A percentile compares a stretch with the other conserved stretches of the same genome.
phyloP scores from a whole-genome alignment of 2,329 filamentous ascomycete genomes.

The Beauveria asiatica region DNA sequence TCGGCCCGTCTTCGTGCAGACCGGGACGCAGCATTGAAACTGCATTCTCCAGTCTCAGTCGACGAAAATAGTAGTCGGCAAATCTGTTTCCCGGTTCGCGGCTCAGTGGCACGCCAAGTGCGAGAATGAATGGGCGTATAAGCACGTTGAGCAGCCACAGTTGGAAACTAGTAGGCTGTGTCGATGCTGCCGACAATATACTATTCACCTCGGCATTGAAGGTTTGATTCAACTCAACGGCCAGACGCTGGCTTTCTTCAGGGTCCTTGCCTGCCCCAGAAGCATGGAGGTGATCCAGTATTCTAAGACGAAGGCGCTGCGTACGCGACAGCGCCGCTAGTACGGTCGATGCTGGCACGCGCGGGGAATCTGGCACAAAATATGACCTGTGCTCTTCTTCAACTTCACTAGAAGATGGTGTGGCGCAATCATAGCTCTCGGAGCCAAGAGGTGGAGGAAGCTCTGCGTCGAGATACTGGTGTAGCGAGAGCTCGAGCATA shows the following conservation, averaged over 20 bases:
- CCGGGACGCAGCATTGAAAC: background rate
- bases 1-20: background rate
- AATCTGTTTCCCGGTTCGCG: too few relatives aligned
- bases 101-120: conserved; percentile 28
- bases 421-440: conserved; percentile 35
- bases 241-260: background rate
- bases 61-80: background rate
- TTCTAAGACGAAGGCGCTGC: conserved; percentile 13
- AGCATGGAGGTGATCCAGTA: conserved; percentile 12
- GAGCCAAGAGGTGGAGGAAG: conserved; percentile 33
- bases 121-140: conserved; percentile 21
- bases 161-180: conserved; percentile 10
- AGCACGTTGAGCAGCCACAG: conserved; percentile 13
- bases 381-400: background rate
- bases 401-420: background rate
- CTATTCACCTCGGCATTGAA: background rate
- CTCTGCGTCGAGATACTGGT: conserved; percentile 35
- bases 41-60: background rate
- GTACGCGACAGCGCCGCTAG: conserved; percentile 12
- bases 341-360: conserved; percentile 27
- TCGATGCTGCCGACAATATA: background rate
- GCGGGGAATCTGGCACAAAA: background rate
- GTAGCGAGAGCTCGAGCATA: conserved; percentile 37
- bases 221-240: background rate
- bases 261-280: conserved; percentile 2